A percentile compares a stretch with the other conserved stretches of the same genome.
These are phyloP conservation scores for Ulota crispa DNA, from an alignment of 225 moss, liverwort and hornwort genomes.

Conservation along the genomic window DNA sequence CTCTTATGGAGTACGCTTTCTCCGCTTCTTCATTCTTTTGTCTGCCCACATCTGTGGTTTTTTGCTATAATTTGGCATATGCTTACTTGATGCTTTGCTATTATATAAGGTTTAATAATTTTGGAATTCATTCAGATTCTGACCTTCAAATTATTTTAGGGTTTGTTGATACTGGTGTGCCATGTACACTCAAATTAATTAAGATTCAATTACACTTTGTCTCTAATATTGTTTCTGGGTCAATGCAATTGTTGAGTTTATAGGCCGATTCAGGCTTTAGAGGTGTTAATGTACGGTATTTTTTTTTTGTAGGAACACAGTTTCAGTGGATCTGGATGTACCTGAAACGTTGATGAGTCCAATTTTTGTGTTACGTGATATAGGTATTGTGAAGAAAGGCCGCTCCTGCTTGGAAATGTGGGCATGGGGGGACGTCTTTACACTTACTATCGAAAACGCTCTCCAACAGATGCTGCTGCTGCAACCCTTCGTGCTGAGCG, in stretches of 20 bases:
- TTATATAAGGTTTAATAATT: not conserved
- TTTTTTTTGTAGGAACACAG: not conserved
- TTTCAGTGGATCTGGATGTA: not conserved
- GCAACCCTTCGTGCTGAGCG: constrained; percentile 89
- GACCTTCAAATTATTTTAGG: not conserved
- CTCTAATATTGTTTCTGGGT: not conserved
- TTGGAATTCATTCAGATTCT: not conserved
- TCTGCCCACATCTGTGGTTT: not conserved
- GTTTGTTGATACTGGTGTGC: not conserved
- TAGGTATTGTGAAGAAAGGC: constrained; percentile 99
- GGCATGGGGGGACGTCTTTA: constrained; percentile 97
- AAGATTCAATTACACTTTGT: not conserved
- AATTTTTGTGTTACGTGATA: constrained; percentile 1
- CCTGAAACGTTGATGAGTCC: not conserved
- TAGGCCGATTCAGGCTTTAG: not conserved
- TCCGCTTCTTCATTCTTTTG: not conserved
- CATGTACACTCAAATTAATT: not conserved
- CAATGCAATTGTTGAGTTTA: not conserved
- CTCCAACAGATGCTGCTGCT: constrained; percentile 91
- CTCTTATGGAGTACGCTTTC: constrained; percentile 91
- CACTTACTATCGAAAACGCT: constrained; percentile 84
- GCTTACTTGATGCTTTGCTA: not conserved
- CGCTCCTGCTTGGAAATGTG: constrained; percentile 90
- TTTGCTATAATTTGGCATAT: constrained; percentile 11
- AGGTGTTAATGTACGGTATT: constrained; percentile 1